Conservation (phyloP, 805 yeast genomes). For the Candida nemodendra region DNA sequence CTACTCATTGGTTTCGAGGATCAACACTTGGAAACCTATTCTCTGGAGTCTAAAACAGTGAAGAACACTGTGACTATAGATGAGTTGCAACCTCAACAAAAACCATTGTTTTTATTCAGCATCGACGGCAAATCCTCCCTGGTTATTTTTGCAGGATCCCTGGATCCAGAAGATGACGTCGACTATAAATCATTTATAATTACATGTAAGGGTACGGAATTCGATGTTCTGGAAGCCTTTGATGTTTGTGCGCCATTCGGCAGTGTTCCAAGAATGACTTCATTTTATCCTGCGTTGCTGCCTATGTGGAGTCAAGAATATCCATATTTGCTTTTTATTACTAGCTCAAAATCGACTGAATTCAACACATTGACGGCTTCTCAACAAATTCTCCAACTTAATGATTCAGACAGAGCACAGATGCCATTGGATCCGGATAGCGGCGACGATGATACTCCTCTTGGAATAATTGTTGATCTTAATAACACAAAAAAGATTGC, state of each 20-base stretch:
- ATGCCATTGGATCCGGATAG: conserved; percentile 68
- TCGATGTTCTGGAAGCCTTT: conserved; percentile 24
- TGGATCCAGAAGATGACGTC: conserved; percentile 14
- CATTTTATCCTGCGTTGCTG: conserved; percentile 43
- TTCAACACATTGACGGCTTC: conserved; percentile 43
- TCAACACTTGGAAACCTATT: conserved; percentile 8
- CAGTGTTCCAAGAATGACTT: conserved; percentile 43
- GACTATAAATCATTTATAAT: conserved; percentile 13
- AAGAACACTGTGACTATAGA: conserved; percentile 2
- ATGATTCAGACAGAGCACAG: conserved; percentile 71
- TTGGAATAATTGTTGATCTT: conserved; percentile 68
- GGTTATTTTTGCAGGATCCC: conserved; percentile 13
- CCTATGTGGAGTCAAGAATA: conserved; percentile 39
- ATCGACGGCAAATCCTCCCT: conserved; percentile 11
- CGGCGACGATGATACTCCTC: conserved; percentile 66
- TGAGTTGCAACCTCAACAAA: conserved; percentile 8
- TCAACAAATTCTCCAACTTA: conserved; percentile 46
- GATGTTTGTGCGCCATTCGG: conserved; percentile 48
- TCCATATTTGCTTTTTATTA: conserved; percentile 42
- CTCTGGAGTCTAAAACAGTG: conserved; percentile 2
- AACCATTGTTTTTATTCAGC: conserved; percentile 8
- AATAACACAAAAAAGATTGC: conserved; percentile 41
- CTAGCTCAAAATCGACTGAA: conserved; percentile 68
- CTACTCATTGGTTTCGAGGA: conserved; percentile 5
- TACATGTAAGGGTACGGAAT: not conserved